A percentile compares a stretch with the other conserved stretches of the same genome.
These are phyloP conservation scores for Malus hybrid DNA, from an alignment of 331 rosid genomes.

Conservation along the genomic window DNA sequence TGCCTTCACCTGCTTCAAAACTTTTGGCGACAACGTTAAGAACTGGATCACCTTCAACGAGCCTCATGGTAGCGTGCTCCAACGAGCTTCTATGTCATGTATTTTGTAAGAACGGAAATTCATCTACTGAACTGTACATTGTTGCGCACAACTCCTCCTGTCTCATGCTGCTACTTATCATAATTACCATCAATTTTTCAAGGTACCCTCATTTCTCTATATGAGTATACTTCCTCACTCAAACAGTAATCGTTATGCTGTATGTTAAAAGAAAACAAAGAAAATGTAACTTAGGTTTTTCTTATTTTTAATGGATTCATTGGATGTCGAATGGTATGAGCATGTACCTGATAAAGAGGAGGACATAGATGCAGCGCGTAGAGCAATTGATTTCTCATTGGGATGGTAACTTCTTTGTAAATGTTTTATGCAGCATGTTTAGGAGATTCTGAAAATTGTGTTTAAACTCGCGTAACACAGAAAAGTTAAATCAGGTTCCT, in stretches of 20 bases:
- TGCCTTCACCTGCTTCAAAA: slow-evolving; percentile 73
- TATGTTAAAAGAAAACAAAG: neutral
- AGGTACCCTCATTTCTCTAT: slow-evolving; percentile 29
- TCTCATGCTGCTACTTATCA: slow-evolving; percentile 75
- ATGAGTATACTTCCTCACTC: neutral
- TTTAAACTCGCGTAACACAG: slow-evolving; percentile 9
- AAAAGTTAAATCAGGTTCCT: slow-evolving; percentile 62
- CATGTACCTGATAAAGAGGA: slow-evolving; percentile 68
- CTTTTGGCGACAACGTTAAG: slow-evolving; percentile 87
- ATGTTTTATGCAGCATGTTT: neutral
- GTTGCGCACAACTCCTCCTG: slow-evolving; percentile 77
- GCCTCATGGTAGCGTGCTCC: slow-evolving; percentile 68
- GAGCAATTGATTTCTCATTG: slow-evolving; percentile 72
- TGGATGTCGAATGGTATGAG: slow-evolving; percentile 79
- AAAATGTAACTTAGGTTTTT: neutral
- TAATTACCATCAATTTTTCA: slow-evolving; percentile 54
- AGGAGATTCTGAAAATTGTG: neutral
- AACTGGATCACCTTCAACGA: slow-evolving; percentile 92
- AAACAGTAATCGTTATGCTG: neutral
- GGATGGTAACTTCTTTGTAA: slow-evolving; percentile 54
- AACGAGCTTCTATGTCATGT: slow-evolving; percentile 74
- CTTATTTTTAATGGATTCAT: neutral
- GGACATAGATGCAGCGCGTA: slow-evolving; percentile 71
- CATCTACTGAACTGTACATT: slow-evolving; percentile 76
- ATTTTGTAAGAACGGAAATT: slow-evolving; percentile 75